These are phyloP conservation scores for Arxiozyma slooffiae DNA, from an alignment of 1,139 yeast species.

Conservation along the genomic window DNA sequence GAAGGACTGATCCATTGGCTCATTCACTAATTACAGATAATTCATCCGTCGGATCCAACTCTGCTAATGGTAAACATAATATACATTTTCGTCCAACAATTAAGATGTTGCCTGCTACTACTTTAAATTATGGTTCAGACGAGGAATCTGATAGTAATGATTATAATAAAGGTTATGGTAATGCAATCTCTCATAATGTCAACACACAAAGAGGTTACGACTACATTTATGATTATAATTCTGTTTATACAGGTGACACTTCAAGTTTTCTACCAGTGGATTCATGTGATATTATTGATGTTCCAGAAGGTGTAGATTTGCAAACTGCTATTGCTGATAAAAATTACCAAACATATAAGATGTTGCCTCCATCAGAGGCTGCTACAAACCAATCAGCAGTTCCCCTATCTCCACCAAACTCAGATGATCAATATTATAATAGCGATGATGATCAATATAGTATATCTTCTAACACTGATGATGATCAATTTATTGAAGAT, in stretches of 20 bases:
- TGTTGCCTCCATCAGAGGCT: not conserved
- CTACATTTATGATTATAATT: slow-evolving; percentile 78
- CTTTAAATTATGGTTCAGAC: slow-evolving; percentile 68
- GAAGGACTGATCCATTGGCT: slow-evolving; percentile 19
- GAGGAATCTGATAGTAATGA: slow-evolving; percentile 51
- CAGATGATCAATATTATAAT: slow-evolving; percentile 3
- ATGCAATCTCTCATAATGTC: slow-evolving; percentile 66
- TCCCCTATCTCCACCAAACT: not conserved
- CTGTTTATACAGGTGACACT: slow-evolving; percentile 57
- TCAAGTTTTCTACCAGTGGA: slow-evolving; percentile 29
- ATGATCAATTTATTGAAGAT: slow-evolving; percentile 31
- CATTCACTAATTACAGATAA: slow-evolving; percentile 25
- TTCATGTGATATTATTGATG: slow-evolving; percentile 38
- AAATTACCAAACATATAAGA: slow-evolving; percentile 6
- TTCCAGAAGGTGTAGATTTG: slow-evolving; percentile 32
- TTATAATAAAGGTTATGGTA: slow-evolving; percentile 34
- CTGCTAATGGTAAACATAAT: slow-evolving; percentile 16
- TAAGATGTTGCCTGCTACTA: slow-evolving; percentile 70
- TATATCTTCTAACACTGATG: slow-evolving; percentile 20
- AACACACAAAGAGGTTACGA: slow-evolving; percentile 70
- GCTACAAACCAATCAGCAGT: not conserved
- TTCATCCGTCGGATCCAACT: slow-evolving; percentile 28
- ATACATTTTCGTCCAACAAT: slow-evolving; percentile 40
- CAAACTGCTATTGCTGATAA: slow-evolving; percentile 26
- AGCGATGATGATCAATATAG: slow-evolving; percentile 11